phyloP scores from a whole-genome alignment of 108 stramenopile species.

The Cyclostephanos tholiformis region DNA sequence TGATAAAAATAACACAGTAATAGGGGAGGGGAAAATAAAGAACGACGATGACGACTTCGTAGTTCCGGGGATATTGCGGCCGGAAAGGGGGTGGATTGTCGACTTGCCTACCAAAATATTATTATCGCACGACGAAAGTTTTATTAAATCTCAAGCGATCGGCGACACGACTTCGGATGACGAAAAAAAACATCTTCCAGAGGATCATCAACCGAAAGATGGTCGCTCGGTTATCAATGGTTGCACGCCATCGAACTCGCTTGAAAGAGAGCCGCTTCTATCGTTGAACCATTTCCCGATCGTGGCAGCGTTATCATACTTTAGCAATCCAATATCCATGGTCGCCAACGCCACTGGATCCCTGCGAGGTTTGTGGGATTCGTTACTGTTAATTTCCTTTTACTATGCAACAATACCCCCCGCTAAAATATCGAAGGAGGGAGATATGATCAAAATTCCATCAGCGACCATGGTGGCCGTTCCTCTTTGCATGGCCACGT shows the following conservation, averaged over 20 bases:
- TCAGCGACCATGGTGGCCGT: constrained; percentile 35
- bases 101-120: constrained; percentile 32
- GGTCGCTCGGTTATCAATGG: background rate
- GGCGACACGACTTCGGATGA: background rate
- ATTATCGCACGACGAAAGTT: background rate
- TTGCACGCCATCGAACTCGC: background rate
- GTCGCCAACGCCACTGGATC: constrained; percentile 46
- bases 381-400: constrained; percentile 48
- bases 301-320: constrained; percentile 53
- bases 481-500: constrained; percentile 59
- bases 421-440: constrained; percentile 7
- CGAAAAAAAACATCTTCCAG: background rate
- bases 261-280: constrained; percentile 25
- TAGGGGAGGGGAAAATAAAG: background rate
- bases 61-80: constrained; percentile 41
- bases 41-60: constrained; percentile 18
- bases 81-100: constrained; percentile 46
- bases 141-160: background rate
- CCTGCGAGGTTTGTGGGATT: constrained; percentile 52
- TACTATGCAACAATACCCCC: constrained; percentile 34
- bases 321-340: constrained; percentile 60
- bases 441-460: constrained; percentile 20
- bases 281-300: constrained; percentile 49
- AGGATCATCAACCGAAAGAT: background rate
- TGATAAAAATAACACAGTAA: background rate